phyloP scores from a whole-genome alignment of 345 rosid genomes.

The Hibiscus mutabilis region DNA sequence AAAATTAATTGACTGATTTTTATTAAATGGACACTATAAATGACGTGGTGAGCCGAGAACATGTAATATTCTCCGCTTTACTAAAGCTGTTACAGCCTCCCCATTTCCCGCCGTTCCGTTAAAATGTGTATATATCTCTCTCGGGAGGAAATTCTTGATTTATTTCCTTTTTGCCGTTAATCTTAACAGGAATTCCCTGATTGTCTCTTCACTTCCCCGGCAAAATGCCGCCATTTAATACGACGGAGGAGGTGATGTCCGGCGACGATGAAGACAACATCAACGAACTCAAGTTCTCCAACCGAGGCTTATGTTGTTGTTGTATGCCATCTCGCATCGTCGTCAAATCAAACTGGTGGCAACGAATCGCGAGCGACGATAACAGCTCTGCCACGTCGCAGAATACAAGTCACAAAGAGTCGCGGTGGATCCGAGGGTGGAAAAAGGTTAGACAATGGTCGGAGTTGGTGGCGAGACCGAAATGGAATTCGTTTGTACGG shows the following conservation, averaged over 20 bases:
- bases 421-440: constrained; percentile 44
- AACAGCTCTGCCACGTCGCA: constrained; percentile 1
- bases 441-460: constrained; percentile 42
- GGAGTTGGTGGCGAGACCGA: constrained; percentile 44
- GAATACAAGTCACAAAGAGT: constrained; percentile 3
- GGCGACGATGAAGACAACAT: constrained; percentile 23
- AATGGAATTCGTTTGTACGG: constrained; percentile 46
- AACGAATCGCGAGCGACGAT: constrained; percentile 31
- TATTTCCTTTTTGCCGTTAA: constrained; percentile 4
- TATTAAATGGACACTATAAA: too few relatives aligned
- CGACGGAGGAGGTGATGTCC: background rate
- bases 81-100: background rate
- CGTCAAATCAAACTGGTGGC: constrained; percentile 41
- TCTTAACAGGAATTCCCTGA: background rate
- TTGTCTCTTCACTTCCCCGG: background rate
- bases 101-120: background rate
- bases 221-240: constrained; percentile 17
- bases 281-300: constrained; percentile 28
- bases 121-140: background rate
- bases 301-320: constrained; percentile 33
- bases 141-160: background rate
- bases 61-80: too few relatives aligned
- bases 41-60: too few relatives aligned
- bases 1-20: too few relatives aligned
- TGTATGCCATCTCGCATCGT: constrained; percentile 23